A percentile compares a stretch with the other conserved stretches of the same genome.
phyloP scores from a whole-genome alignment of 83 land plant genomes.

The Thuja plicata region DNA sequence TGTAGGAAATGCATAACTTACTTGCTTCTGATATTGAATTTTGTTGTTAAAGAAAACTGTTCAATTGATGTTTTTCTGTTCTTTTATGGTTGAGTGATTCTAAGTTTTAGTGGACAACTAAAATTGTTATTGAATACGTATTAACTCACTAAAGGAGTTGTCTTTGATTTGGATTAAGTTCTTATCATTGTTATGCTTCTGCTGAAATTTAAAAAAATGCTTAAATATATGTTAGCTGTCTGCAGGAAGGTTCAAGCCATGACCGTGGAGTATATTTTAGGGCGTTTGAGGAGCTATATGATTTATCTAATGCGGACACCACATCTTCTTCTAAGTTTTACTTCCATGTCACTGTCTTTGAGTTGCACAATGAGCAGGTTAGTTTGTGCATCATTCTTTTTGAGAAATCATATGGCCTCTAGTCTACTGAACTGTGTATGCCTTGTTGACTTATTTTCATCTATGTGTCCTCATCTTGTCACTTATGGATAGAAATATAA shows the following conservation, averaged over 20 bases:
- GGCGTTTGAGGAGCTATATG: conserved; percentile 92
- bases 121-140: neutral
- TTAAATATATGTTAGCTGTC: neutral
- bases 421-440: neutral
- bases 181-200: neutral
- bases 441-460: neutral
- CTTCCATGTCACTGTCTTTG: conserved; percentile 76
- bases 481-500: neutral
- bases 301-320: conserved; percentile 74
- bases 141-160: neutral
- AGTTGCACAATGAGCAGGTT: conserved; percentile 95
- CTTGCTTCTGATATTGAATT: conserved; percentile 1
- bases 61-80: neutral
- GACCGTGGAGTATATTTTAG: conserved; percentile 90
- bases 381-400: conserved; percentile 4
- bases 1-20: neutral
- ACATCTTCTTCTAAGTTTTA: conserved; percentile 62
- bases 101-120: neutral
- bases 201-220: neutral
- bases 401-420: neutral
- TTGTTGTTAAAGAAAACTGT: neutral
- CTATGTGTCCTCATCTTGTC: neutral
- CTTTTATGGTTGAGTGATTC: neutral
- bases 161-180: neutral
- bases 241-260: conserved; percentile 90